Evolutionary conservation across 1,284 basidiomycete species (phyloP).

Genomic region (Dichomitus squalens): DNA sequence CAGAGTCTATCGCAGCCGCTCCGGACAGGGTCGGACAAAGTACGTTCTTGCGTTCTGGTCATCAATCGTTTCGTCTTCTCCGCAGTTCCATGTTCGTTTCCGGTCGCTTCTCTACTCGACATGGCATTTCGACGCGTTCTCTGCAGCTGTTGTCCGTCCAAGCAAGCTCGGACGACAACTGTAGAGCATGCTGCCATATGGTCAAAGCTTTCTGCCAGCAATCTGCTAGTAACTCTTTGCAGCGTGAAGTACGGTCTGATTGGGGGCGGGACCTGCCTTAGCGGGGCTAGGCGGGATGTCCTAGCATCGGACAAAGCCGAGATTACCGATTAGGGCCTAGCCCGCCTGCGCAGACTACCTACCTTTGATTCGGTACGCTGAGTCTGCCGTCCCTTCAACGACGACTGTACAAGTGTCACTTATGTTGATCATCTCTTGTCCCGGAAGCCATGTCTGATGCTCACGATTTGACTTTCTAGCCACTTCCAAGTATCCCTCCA

Average conservation of each 20-base stretch:
- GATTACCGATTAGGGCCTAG: not conserved
- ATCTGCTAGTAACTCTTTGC: too few relatives aligned
- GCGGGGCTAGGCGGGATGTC: too few relatives aligned
- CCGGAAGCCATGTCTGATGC: not conserved
- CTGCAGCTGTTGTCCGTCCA: too few relatives aligned
- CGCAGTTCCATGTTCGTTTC: conserved; percentile 8
- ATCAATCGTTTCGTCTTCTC: not conserved
- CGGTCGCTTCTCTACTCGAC: not conserved
- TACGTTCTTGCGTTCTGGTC: conserved; percentile 1
- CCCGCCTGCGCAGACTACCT: not conserved
- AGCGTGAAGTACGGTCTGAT: not conserved
- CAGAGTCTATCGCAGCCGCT: conserved; percentile 13
- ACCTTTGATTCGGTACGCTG: not conserved
- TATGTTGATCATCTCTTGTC: not conserved
- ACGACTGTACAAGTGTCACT: not conserved
- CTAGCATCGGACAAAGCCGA: conserved; percentile 1
- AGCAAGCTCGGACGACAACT: too few relatives aligned
- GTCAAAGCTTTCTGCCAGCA: too few relatives aligned
- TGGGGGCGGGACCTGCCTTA: too few relatives aligned
- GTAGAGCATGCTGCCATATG: too few relatives aligned
- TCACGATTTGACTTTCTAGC: conserved; percentile 8
- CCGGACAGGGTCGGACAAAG: conserved; percentile 23
- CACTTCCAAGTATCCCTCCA: conserved; percentile 20
- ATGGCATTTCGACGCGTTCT: not conserved
- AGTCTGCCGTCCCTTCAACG: not conserved